Evolutionary conservation across 2,329 filamentous ascomycete genomes (phyloP), one percentile per base, ranked within the genome.

Genomic region (Sporothrix euskadiensis): DNA sequence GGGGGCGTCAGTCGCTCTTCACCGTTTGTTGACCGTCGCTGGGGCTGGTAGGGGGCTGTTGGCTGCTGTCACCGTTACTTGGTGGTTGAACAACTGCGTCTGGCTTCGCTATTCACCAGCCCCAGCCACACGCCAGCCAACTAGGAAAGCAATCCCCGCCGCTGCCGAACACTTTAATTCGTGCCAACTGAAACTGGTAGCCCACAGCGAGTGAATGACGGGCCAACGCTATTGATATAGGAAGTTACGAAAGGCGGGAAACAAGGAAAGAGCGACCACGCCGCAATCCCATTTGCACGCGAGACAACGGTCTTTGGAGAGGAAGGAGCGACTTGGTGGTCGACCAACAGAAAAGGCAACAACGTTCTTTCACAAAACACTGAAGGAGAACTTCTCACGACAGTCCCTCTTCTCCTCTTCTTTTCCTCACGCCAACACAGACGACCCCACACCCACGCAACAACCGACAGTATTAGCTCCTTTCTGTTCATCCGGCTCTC

Each of bases 381-480:
- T 22, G 32, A n/a, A 35, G n/a, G 12, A 52, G 35, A 35, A 35
- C 35, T 35, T 52, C 65, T 52, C 65, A 35, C 65, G 65, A 35
- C 26, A 66, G n/a, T n/a, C 47, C 19, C 52, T 30, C 19, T 19
- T 14, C 39, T 44, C 10, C 49, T 2, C 30, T 22, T 30, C 63
- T 19, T 41, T 4, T 26, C 14, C n/a, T 32, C 39, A 66, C 61
- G 14, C 3, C 41, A 22, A 26, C 32, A 12, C n/a, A 30, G 6
- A 65, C 61, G n/a, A 35, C 66, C 65, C 65, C 66, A 69, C 52
- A 56, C 52, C 52, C n/a, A 65, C 61, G 61, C 61, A 47, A 63
- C 32, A 22, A 65, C 41, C 10, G 39, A 49, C 44, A 47, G 10
- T 65, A 26, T 26, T 26, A 47, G 39, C 61, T 44, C 61, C n/a